These are phyloP conservation scores for Volvariella surrecta DNA, from an alignment of 1,284 basidiomycete genomes.

Conservation along the genomic window DNA sequence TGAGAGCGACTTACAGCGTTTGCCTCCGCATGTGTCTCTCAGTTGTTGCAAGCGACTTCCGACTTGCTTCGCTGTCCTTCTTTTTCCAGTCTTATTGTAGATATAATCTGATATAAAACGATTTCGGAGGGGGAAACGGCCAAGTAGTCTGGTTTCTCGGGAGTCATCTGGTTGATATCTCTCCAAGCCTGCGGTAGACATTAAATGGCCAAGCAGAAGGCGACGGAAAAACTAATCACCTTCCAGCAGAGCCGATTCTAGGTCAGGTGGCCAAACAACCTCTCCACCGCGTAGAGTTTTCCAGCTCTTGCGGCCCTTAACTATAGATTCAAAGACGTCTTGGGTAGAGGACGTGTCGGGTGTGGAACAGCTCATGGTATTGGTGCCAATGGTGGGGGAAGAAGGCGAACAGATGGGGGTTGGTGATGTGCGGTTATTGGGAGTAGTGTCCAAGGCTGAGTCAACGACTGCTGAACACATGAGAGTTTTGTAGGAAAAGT, in stretches of 20 bases:
- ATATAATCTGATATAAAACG: conserved; percentile 68
- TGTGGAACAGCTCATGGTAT: conserved; percentile 16
- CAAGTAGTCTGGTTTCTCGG: conserved; percentile 57
- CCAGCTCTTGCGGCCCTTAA: conserved; percentile 63
- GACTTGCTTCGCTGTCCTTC: conserved; percentile 63
- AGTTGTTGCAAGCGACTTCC: conserved; percentile 67
- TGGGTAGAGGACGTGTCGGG: conserved; percentile 25
- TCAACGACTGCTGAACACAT: conserved; percentile 14
- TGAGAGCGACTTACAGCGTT: conserved; percentile 41
- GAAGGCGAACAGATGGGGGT: conserved; percentile 1
- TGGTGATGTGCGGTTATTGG: conserved; percentile 9
- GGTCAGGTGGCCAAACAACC: conserved; percentile 67
- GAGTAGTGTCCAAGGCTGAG: conserved; percentile 4
- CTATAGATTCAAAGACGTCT: conserved; percentile 55
- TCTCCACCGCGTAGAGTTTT: conserved; percentile 65
- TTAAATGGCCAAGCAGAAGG: conserved; percentile 8
- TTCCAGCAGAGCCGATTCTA: conserved; percentile 68
- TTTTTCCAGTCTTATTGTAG: conserved; percentile 49
- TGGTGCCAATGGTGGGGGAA: conserved; percentile 12
- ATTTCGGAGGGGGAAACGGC: conserved; percentile 67
- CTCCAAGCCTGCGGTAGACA: conserved; percentile 38
- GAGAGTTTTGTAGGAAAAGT: conserved; percentile 5
- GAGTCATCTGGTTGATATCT: conserved; percentile 62
- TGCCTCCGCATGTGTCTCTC: conserved; percentile 57
- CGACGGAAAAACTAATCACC: conserved; percentile 28